Evolutionary conservation across 192 early-diverging fungal species (phyloP).

Genomic region (Borealophlyctis nickersoniae): DNA sequence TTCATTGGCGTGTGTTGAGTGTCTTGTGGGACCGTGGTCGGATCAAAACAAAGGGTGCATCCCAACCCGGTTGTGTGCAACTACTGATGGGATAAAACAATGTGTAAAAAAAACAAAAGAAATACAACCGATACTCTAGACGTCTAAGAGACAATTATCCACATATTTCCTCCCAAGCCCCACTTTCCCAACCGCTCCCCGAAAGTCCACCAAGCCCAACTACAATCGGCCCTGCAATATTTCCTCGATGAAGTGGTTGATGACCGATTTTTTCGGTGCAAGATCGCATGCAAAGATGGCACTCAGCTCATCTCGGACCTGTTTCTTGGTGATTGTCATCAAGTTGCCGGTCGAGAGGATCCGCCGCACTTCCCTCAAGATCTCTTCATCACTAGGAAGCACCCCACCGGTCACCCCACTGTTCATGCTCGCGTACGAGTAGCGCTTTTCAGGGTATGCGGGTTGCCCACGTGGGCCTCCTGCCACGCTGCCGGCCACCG

Average conservation of each 20-base stretch:
- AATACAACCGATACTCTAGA: background rate
- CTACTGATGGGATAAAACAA: background rate
- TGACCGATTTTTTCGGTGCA: constrained; percentile 75
- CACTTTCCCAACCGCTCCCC: background rate
- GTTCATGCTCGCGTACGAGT: constrained; percentile 3
- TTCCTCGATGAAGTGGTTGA: constrained; percentile 68
- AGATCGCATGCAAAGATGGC: constrained; percentile 79
- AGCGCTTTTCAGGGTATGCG: background rate
- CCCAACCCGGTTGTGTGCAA: background rate
- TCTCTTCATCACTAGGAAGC: constrained; percentile 35
- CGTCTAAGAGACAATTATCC: background rate
- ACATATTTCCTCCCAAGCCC: background rate
- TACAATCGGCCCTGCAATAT: constrained; percentile 43
- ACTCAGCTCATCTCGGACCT: constrained; percentile 86
- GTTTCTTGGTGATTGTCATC: constrained; percentile 99
- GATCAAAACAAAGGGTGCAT: background rate
- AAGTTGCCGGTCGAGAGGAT: constrained; percentile 83
- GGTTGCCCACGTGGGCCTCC: constrained; percentile 13
- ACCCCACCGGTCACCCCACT: constrained; percentile 4
- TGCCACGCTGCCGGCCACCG: constrained; percentile 15
- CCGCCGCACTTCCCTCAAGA: constrained; percentile 45
- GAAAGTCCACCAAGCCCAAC: too few relatives aligned
- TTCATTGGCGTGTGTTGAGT: too few relatives aligned
- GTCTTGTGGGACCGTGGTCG: too few relatives aligned
- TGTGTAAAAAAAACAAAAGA: background rate